Evolutionary conservation across 495 filamentous ascomycete species (phyloP), one percentile per base, ranked within the genome.

Genomic region (Penicillium verhagenii): DNA sequence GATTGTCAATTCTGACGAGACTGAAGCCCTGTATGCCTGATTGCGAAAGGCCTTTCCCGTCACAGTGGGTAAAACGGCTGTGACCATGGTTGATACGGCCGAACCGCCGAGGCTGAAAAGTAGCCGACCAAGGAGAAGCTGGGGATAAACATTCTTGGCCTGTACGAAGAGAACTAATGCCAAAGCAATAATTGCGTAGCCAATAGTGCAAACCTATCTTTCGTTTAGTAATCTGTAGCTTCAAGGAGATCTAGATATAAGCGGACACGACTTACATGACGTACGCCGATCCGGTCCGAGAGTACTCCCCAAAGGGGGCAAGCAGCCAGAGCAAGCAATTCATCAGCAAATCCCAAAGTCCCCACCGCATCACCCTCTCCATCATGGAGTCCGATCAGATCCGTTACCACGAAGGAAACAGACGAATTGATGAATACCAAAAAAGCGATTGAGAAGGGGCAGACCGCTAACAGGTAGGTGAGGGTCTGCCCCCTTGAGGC

Each of bases 31-130:
- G 20, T 60, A 59, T 6, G 49, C 47, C 46, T 54, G 48, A 3
- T 42, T 47, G 24, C 35, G 63, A 50, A 47, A 57, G 37, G 52
- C 57, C 63, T 47, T 78, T 64, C 65, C 79, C 16, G 90, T 92
- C 66, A 98, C 89, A 6, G 88, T 86, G 1, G 94, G 95, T 16
- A 97, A 77, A 23, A 95, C 89, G 1, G 94, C 94, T 5, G 95
- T 97, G 25, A 99, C 94, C 94, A 99, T 99, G 2, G 95, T 97
- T 23, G 91, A 90, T 68, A 90, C 87, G 11, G 94, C 95, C 13
- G 93, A 88, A 4, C 89, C 94, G 10, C 94, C 94, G 11, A 97
- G 50, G 56, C 91, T 92, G 73, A 99, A 99, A 31, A 94, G 74
- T 33, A 97, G 76, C 56, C 94, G 79, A 20, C 87, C 93, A 26